A percentile compares a stretch with the other conserved stretches of the same genome.
These are phyloP conservation scores for Graphilbum fragrans DNA, from an alignment of 2,329 filamentous ascomycete species.

Conservation along the genomic window DNA sequence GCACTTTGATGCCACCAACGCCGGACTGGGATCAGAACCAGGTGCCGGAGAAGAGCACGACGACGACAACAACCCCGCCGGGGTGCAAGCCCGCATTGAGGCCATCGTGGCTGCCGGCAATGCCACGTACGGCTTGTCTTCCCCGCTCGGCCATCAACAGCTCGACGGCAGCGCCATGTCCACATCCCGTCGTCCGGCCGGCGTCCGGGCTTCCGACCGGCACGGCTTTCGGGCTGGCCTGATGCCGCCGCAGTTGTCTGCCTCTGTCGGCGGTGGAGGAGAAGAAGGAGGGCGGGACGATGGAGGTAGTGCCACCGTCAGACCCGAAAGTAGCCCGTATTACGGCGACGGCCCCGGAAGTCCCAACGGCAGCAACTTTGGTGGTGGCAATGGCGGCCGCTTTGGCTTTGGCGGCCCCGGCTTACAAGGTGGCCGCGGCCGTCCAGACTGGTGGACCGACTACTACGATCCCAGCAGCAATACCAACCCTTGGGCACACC, in stretches of 20 bases:
- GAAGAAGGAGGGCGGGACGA: neutral
- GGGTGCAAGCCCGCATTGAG: conserved; percentile 15
- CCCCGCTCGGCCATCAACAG: conserved; percentile 1
- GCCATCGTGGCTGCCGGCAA: conserved; percentile 13
- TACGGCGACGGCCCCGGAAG: no score
- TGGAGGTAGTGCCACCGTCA: no score
- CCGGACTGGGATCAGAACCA: neutral
- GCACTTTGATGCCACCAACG: no score
- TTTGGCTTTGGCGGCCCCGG: neutral
- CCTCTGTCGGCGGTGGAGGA: neutral
- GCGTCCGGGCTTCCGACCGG: neutral
- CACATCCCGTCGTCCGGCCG: conserved; percentile 1
- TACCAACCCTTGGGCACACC: conserved; percentile 57
- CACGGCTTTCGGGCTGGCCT: conserved; percentile 4
- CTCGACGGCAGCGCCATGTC: conserved; percentile 9
- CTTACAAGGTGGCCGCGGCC: conserved; percentile 12
- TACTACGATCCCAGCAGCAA: conserved; percentile 61
- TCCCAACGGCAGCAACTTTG: neutral
- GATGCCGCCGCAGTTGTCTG: neutral
- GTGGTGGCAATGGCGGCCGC: neutral
- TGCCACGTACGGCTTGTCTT: conserved; percentile 3
- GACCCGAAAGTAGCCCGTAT: no score
- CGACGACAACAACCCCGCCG: conserved; percentile 6
- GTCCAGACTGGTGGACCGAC: conserved; percentile 44
- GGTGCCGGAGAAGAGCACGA: neutral